These are phyloP conservation scores for Agaricus blazei DNA, from an alignment of 768 basidiomycete genomes.

Conservation along the genomic window DNA sequence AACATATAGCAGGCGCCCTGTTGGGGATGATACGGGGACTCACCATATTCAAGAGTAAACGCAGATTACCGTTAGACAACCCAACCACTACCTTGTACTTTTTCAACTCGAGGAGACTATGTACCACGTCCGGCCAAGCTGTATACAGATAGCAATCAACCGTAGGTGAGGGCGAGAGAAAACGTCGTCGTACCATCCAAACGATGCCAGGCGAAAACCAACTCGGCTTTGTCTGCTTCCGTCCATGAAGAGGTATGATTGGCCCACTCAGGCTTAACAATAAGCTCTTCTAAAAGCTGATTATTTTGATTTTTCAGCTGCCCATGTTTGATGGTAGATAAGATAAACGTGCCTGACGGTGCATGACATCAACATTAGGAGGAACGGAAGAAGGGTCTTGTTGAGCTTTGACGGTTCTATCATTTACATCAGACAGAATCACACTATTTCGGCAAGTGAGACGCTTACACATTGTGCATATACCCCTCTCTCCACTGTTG, in stretches of 20 bases:
- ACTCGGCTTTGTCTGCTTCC: conserved; percentile 33
- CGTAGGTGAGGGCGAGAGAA: not conserved
- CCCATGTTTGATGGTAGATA: not conserved
- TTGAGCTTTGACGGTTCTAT: conserved; percentile 32
- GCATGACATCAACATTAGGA: conserved; percentile 48
- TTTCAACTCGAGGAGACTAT: conserved; percentile 47
- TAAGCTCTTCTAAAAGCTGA: conserved; percentile 55
- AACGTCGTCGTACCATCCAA: conserved; percentile 35
- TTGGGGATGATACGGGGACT: conserved; percentile 5
- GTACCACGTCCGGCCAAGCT: conserved; percentile 56
- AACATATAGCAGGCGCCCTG: not conserved
- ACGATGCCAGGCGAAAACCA: conserved; percentile 58
- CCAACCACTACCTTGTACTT: conserved; percentile 44
- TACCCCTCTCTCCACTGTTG: conserved; percentile 56
- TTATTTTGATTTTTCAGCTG: not conserved
- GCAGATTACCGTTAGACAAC: conserved; percentile 62
- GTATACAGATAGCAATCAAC: not conserved
- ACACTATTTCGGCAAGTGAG: not conserved
- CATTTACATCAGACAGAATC: not conserved
- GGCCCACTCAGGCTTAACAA: conserved; percentile 44
- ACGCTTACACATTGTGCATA: conserved; percentile 36
- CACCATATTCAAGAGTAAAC: conserved; percentile 59
- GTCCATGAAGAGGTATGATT: conserved; percentile 41
- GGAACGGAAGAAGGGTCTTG: conserved; percentile 47
- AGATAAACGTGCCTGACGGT: conserved; percentile 38